Percentiles rank a stretch among this genome's conserved stretches.
These are phyloP conservation scores for Lanmaoa pseudosensibilis DNA, from an alignment of 768 basidiomycete genomes.

Conservation along the genomic window DNA sequence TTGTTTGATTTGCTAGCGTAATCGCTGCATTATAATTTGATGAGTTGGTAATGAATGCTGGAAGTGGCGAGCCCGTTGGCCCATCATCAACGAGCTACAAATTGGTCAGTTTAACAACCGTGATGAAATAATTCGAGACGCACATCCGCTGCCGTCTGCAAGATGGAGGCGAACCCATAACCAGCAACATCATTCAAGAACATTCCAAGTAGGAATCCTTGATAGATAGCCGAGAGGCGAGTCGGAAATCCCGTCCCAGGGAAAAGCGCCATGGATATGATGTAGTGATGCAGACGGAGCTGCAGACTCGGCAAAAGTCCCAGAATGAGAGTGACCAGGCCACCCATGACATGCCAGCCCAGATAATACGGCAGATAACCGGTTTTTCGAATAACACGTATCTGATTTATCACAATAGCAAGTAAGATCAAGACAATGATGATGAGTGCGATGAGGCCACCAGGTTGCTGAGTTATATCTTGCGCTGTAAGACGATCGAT, in stretches of 20 bases:
- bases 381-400: slow-evolving; percentile 80
- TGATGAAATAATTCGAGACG: slow-evolving; percentile 19
- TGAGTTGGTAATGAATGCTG: slow-evolving; percentile 74
- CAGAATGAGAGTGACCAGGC: slow-evolving; percentile 62
- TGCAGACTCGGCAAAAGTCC: slow-evolving; percentile 66
- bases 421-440: slow-evolving; percentile 65
- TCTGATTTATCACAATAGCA: slow-evolving; percentile 66
- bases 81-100: slow-evolving; percentile 72
- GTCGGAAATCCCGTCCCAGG: slow-evolving; percentile 83
- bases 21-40: slow-evolving; percentile 59
- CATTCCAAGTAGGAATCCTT: slow-evolving; percentile 79
- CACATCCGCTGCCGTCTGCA: slow-evolving; percentile 74
- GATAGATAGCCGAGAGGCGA: slow-evolving; percentile 73
- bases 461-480: slow-evolving; percentile 63
- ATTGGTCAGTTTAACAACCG: not conserved
- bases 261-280: slow-evolving; percentile 70
- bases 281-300: slow-evolving; percentile 81
- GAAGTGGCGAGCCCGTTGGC: slow-evolving; percentile 64
- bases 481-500: slow-evolving; percentile 71
- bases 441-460: slow-evolving; percentile 66
- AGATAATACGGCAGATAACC: slow-evolving; percentile 80
- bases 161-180: slow-evolving; percentile 76
- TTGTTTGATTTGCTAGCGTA: slow-evolving; percentile 51
- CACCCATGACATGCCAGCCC: slow-evolving; percentile 70
- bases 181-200: slow-evolving; percentile 79